These are phyloP conservation scores for Neoboletus magnificus DNA, from an alignment of 768 basidiomycete species.

Conservation along the genomic window DNA sequence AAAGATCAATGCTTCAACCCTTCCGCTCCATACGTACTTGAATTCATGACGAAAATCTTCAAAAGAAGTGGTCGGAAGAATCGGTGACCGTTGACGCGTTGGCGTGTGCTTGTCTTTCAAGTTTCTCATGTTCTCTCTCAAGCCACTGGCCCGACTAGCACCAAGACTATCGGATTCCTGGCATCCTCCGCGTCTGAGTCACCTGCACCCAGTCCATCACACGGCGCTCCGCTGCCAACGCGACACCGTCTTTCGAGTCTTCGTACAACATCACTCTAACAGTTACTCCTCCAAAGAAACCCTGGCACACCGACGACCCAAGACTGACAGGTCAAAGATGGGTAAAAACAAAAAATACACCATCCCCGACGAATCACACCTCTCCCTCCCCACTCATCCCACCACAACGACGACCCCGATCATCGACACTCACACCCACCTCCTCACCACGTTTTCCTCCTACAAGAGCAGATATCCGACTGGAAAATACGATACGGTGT, in stretches of 20 bases:
- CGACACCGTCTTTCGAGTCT: not conserved
- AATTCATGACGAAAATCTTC: too few species aligned
- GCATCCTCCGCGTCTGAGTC: not conserved
- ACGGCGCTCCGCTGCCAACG: not conserved
- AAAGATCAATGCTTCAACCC: too few species aligned
- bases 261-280: constrained; percentile 33
- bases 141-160: not conserved
- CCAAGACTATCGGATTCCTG: not conserved
- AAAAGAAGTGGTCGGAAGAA: too few species aligned
- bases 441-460: constrained; percentile 66
- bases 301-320: not conserved
- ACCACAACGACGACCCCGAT: constrained; percentile 37
- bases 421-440: constrained; percentile 83
- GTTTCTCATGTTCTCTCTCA: not conserved
- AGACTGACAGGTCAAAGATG: constrained; percentile 26
- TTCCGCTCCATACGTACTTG: too few species aligned
- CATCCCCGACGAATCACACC: constrained; percentile 33
- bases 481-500: constrained; percentile 52
- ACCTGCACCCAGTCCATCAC: not conserved
- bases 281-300: constrained; percentile 37
- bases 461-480: constrained; percentile 63
- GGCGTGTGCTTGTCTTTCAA: too few species aligned
- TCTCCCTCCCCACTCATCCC: constrained; percentile 31
- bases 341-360: constrained; percentile 36
- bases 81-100: too few species aligned